phyloP scores from a whole-genome alignment of 2,329 filamentous ascomycete species.

The Diaporthe nobilis region DNA sequence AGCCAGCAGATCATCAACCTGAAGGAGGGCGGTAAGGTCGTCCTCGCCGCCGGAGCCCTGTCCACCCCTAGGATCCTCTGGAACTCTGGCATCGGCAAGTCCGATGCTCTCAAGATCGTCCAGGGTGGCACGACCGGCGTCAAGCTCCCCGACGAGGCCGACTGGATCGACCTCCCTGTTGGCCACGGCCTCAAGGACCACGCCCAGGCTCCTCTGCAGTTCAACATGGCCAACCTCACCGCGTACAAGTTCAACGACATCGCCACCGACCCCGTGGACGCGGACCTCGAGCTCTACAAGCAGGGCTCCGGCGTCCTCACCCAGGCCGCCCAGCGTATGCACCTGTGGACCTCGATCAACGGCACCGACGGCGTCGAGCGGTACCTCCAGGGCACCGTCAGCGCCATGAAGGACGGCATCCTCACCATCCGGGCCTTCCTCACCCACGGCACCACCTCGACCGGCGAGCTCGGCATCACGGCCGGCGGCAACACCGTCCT shows the following conservation, averaged over 20 bases:
- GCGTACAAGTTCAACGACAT: conserved; percentile 42
- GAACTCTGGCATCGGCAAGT: conserved; percentile 45
- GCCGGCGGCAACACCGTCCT: conserved; percentile 45
- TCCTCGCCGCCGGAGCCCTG: conserved; percentile 45
- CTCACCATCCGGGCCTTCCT: conserved; percentile 45
- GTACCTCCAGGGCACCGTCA: conserved; percentile 47
- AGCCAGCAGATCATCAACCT: conserved; percentile 45
- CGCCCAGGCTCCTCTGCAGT: conserved; percentile 43
- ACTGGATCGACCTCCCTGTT: conserved; percentile 39
- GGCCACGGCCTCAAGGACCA: conserved; percentile 40
- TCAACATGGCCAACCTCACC: conserved; percentile 43
- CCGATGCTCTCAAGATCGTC: conserved; percentile 44
- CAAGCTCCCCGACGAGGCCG: conserved; percentile 32
- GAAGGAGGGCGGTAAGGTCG: conserved; percentile 44
- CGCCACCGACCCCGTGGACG: conserved; percentile 36
- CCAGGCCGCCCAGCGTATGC: conserved; percentile 46
- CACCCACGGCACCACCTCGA: conserved; percentile 46
- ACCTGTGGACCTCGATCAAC: conserved; percentile 46
- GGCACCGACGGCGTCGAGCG: conserved; percentile 45
- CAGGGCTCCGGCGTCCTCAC: conserved; percentile 45
- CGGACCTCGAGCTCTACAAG: conserved; percentile 44
- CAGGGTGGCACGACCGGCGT: conserved; percentile 42
- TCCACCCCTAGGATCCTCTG: conserved; percentile 43
- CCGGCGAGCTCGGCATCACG: conserved; percentile 46
- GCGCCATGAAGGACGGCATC: conserved; percentile 41